A percentile compares a stretch with the other conserved stretches of the same genome.
Conservation (phyloP, 306 rosid species). For the Acacia crassicarpa region DNA sequence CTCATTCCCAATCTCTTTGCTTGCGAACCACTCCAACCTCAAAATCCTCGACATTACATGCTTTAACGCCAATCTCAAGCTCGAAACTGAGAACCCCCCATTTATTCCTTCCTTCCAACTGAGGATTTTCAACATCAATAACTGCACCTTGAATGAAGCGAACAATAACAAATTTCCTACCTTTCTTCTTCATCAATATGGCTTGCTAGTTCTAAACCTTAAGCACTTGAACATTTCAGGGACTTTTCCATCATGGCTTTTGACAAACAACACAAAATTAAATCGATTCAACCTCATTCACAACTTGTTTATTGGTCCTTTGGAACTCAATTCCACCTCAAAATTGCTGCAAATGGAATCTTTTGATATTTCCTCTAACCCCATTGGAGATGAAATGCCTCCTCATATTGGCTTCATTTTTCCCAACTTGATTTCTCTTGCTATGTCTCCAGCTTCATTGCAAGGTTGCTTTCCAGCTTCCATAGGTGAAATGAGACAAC, state of each 20-base stretch:
- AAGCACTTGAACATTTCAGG: background rate
- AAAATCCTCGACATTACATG: background rate
- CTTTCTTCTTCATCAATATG: constrained; percentile 18
- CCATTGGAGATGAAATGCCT: too few relatives aligned
- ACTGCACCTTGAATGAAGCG: background rate
- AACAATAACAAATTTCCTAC: background rate
- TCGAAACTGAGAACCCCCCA: constrained; percentile 32
- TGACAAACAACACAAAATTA: constrained; percentile 23
- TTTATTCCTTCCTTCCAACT: constrained; percentile 24
- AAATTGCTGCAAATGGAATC: too few relatives aligned
- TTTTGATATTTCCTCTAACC: too few relatives aligned
- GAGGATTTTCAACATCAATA: background rate
- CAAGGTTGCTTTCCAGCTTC: constrained; percentile 5
- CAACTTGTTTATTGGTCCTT: too few relatives aligned
- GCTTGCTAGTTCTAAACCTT: background rate
- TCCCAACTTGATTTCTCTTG: too few relatives aligned
- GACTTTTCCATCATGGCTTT: constrained; percentile 21
- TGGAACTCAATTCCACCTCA: too few relatives aligned
- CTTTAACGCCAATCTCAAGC: background rate
- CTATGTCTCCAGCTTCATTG: too few relatives aligned
- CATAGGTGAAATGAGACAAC: background rate
- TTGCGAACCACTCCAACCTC: constrained; percentile 31
- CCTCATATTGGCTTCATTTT: too few relatives aligned
- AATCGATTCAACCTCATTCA: too few relatives aligned
- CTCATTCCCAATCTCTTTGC: constrained; percentile 1